These are phyloP conservation scores for Tubosaeta brunneosetosa DNA, from an alignment of 768 basidiomycete genomes.

Conservation along the genomic window DNA sequence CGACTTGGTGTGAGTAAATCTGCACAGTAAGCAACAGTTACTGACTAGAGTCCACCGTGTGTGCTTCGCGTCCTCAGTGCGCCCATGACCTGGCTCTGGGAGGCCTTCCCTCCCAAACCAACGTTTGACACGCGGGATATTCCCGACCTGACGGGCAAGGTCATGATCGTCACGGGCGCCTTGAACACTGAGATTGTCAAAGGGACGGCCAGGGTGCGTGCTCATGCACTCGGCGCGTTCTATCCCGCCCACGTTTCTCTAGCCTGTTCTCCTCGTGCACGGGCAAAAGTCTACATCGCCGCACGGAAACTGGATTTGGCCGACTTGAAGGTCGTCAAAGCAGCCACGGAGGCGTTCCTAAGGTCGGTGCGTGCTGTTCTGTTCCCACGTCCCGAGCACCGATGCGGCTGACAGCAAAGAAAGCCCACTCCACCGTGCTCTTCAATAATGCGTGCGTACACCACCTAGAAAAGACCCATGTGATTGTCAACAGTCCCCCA, in stretches of 20 bases:
- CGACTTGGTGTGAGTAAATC: too few relatives aligned
- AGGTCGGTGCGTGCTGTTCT: slow-evolving; percentile 4
- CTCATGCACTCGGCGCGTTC: too few relatives aligned
- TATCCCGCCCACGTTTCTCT: too few relatives aligned
- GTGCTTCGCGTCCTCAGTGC: too few relatives aligned
- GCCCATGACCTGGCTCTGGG: too few relatives aligned
- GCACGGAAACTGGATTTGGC: slow-evolving; percentile 9
- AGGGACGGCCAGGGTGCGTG: slow-evolving; percentile 19
- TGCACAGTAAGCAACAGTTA: too few relatives aligned
- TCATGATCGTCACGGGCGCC: slow-evolving; percentile 26
- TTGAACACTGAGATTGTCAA: slow-evolving; percentile 19
- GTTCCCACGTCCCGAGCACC: background rate
- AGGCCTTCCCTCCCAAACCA: slow-evolving; percentile 16
- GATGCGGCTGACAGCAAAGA: slow-evolving; percentile 30
- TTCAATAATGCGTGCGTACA: slow-evolving; percentile 46
- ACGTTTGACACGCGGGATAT: slow-evolving; percentile 29
- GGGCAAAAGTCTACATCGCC: slow-evolving; percentile 36
- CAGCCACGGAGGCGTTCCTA: slow-evolving; percentile 33
- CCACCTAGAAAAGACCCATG: background rate
- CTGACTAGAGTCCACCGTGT: too few relatives aligned
- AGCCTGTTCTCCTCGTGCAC: slow-evolving; percentile 28
- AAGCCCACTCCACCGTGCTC: slow-evolving; percentile 14
- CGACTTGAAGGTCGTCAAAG: slow-evolving; percentile 22
- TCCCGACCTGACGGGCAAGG: slow-evolving; percentile 33
- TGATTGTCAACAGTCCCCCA: slow-evolving; percentile 30